These are phyloP conservation scores for Sonneratia alba DNA, from an alignment of 345 rosid species.

Conservation along the genomic window DNA sequence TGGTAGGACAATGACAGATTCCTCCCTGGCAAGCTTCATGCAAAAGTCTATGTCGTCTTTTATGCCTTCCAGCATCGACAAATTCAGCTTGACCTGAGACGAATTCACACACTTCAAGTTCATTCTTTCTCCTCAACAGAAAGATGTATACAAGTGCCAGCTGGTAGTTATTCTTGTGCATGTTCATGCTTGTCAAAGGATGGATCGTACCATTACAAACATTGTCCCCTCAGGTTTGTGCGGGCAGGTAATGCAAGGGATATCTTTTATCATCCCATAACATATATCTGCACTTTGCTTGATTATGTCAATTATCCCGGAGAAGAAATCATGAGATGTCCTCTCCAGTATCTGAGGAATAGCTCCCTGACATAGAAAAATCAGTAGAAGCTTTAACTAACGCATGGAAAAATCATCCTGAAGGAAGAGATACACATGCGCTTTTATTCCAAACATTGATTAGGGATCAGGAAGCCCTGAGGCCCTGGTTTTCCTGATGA, in stretches of 20 bases:
- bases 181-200: neutral
- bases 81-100: constrained; percentile 32
- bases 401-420: neutral
- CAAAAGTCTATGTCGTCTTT: constrained; percentile 58
- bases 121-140: neutral
- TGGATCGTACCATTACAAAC: constrained; percentile 33
- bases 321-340: constrained; percentile 33
- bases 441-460: too few species aligned
- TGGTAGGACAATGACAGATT: constrained; percentile 41
- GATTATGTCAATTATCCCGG: constrained; percentile 11
- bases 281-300: constrained; percentile 30
- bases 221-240: constrained; percentile 39
- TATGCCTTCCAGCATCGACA: constrained; percentile 28
- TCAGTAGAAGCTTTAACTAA: neutral
- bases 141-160: too few species aligned
- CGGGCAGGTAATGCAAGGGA: constrained; percentile 39
- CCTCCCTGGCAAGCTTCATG: constrained; percentile 50
- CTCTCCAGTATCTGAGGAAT: constrained; percentile 36
- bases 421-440: too few species aligned
- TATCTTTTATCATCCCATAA: constrained; percentile 28
- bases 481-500: too few species aligned
- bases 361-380: constrained; percentile 23
- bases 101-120: neutral
- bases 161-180: too few species aligned
- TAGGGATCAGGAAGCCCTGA: too few species aligned